Conservation (phyloP, 2,329 filamentous ascomycete species). For the Cytospora schulzeri region DNA sequence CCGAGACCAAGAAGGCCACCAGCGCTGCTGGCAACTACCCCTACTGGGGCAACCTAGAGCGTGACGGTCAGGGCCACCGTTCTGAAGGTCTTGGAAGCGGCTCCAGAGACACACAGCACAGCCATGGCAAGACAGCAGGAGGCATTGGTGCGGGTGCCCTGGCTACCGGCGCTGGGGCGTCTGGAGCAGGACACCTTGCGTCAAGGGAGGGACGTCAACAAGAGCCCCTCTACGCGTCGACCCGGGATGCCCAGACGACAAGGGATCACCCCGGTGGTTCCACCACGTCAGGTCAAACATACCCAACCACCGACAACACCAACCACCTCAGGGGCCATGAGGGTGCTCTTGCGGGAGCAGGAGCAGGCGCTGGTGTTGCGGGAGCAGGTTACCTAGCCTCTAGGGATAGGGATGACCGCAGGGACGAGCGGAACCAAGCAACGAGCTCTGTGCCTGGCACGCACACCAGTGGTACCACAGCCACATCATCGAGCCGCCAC, state of each 20-base stretch:
- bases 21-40: constrained; percentile 27
- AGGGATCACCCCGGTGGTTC: background rate
- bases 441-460: background rate
- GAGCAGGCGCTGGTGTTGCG: constrained; percentile 1
- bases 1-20: constrained; percentile 20
- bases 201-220: background rate
- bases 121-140: background rate
- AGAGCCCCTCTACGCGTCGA: background rate
- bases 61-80: constrained; percentile 1
- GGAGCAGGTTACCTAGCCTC: constrained; percentile 12
- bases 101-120: background rate
- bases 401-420: constrained; percentile 3
- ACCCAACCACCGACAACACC: background rate
- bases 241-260: background rate
- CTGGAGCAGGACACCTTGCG: background rate
- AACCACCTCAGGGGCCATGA: too few species aligned
- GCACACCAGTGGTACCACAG: background rate
- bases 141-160: constrained; percentile 8
- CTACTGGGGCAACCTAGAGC: constrained; percentile 23
- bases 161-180: background rate
- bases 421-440: too few species aligned
- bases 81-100: background rate
- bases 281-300: background rate
- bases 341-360: background rate
- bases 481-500: background rate